Percentiles rank a stretch among this genome's conserved stretches.
phyloP scores from a whole-genome alignment of 2,329 filamentous ascomycete species.

The Exophiala spinifera region DNA sequence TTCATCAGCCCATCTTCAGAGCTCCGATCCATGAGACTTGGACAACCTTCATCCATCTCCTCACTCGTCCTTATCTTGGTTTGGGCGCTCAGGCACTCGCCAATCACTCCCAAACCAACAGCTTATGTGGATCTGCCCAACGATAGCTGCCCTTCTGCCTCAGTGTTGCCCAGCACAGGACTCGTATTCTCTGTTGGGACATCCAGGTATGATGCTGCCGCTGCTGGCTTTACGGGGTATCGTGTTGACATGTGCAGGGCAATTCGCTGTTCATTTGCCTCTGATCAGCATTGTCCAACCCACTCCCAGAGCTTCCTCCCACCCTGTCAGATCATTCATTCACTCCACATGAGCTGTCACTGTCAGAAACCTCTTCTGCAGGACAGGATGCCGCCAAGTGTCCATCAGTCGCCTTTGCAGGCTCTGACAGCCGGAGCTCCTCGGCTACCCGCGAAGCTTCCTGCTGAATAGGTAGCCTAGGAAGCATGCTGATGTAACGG shows the following conservation, averaged over 20 bases:
- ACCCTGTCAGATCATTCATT: neutral
- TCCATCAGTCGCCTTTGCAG: too few relatives aligned
- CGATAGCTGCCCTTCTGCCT: neutral
- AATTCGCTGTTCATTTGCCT: too few relatives aligned
- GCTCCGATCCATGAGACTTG: slow-evolving; percentile 20
- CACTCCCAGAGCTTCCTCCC: neutral
- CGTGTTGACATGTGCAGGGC: neutral
- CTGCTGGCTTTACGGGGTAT: too few relatives aligned
- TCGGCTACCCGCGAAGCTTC: slow-evolving; percentile 5
- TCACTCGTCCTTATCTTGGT: slow-evolving; percentile 2
- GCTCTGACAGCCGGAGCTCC: slow-evolving; percentile 5
- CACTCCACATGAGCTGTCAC: slow-evolving; percentile 14
- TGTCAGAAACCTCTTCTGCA: slow-evolving; percentile 8
- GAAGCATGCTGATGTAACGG: slow-evolving; percentile 2
- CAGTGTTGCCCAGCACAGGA: neutral
- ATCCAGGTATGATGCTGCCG: too few relatives aligned
- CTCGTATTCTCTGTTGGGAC: neutral
- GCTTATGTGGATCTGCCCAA: neutral
- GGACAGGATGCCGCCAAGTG: neutral
- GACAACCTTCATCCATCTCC: slow-evolving; percentile 1
- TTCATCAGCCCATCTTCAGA: slow-evolving; percentile 1
- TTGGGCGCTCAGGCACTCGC: slow-evolving; percentile 16
- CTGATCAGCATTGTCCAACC: too few relatives aligned
- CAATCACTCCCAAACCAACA: slow-evolving; percentile 7
- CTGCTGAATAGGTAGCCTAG: neutral